Evolutionary conservation across 371 early-diverging fungal species (phyloP).

Genomic region (Actinomortierella ambigua): DNA sequence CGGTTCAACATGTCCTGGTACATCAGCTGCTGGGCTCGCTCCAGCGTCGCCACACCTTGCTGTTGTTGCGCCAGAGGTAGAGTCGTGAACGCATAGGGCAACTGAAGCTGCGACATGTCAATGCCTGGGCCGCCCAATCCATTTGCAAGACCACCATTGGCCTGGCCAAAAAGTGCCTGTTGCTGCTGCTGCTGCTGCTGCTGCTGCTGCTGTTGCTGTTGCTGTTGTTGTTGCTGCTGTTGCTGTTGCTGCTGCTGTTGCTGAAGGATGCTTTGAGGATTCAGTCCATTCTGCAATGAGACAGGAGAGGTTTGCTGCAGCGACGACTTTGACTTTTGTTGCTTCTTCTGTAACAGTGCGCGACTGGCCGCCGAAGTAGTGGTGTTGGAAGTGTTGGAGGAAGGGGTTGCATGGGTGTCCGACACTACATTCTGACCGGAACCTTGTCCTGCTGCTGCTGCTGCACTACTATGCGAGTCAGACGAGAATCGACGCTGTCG

Average conservation of each 20-base stretch:
- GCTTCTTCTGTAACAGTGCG: conserved; percentile 4
- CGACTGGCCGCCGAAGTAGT: too few relatives aligned
- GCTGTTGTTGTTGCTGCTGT: conserved; percentile 14
- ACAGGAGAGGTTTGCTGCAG: conserved; percentile 7
- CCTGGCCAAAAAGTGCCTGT: conserved; percentile 19
- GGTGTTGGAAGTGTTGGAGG: too few relatives aligned
- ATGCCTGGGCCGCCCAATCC: conserved; percentile 9
- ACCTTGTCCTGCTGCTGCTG: conserved; percentile 20
- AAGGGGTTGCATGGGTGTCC: too few relatives aligned
- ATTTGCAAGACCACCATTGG: conserved; percentile 3
- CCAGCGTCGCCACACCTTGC: conserved; percentile 43
- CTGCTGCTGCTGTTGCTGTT: conserved; percentile 21
- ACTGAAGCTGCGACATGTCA: conserved; percentile 35
- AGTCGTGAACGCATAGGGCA: conserved; percentile 44
- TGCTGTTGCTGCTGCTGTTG: conserved; percentile 11
- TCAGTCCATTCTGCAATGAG: conserved; percentile 12
- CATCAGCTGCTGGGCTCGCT: conserved; percentile 45
- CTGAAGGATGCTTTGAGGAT: conserved; percentile 23
- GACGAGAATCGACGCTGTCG: conserved; percentile 45
- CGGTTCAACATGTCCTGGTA: conserved; percentile 46
- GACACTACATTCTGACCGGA: conserved; percentile 3
- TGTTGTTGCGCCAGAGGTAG: conserved; percentile 42
- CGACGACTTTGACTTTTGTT: conserved; percentile 12
- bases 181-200: conserved; percentile 25
- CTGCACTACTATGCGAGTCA: conserved; percentile 28